These are phyloP conservation scores for Auricularia cornea DNA, from an alignment of 768 basidiomycete species.

Conservation along the genomic window DNA sequence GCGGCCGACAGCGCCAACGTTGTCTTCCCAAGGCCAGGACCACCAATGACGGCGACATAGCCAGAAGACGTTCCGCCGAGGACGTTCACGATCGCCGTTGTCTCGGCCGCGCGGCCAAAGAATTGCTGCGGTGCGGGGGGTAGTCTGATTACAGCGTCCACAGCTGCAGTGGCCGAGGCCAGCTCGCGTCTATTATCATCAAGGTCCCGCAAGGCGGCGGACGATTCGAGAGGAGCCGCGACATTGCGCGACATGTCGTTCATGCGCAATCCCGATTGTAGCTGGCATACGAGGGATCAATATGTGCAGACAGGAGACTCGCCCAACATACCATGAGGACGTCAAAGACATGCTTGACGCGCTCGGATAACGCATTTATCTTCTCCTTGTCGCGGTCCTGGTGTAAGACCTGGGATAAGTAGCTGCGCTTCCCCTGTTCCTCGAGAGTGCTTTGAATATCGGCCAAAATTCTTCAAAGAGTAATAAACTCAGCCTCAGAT, in stretches of 20 bases:
- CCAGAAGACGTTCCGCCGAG: background rate
- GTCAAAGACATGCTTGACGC: background rate
- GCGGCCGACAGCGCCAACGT: conserved; percentile 27
- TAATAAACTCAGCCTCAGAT: too few relatives aligned
- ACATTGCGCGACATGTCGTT: background rate
- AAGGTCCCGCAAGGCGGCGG: too few relatives aligned
- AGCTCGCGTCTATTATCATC: too few relatives aligned
- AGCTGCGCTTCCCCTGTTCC: background rate
- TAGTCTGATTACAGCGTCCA: background rate
- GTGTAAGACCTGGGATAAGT: background rate
- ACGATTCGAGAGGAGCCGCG: background rate
- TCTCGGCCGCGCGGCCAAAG: background rate
- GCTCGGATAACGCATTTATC: background rate
- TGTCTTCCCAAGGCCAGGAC: conserved; percentile 35
- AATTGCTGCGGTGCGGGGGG: background rate
- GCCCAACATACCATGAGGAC: background rate
- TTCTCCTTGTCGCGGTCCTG: background rate
- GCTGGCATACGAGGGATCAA: background rate
- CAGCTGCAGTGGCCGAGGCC: too few relatives aligned
- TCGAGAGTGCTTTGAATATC: too few relatives aligned
- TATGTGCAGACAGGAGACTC: background rate
- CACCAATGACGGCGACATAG: conserved; percentile 14
- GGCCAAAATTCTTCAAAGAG: too few relatives aligned
- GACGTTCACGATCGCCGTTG: background rate
- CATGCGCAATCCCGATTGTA: background rate